A percentile compares a stretch with the other conserved stretches of the same genome.
phyloP scores from a whole-genome alignment of 495 filamentous ascomycete species.

The Penicillium atrosanguineum region DNA sequence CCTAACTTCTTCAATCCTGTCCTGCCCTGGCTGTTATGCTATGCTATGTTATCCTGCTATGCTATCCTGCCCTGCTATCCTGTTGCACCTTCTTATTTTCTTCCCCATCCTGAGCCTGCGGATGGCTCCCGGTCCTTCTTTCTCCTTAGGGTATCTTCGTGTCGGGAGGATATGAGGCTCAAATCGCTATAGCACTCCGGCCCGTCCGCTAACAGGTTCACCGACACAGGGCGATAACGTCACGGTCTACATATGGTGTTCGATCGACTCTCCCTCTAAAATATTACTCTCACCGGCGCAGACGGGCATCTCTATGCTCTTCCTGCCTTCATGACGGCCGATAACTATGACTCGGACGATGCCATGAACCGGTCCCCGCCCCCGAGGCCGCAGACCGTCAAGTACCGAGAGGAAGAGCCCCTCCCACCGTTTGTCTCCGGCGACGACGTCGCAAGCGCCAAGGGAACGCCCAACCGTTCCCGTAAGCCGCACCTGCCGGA shows the following conservation, averaged over 20 bases:
- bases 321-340: conserved; percentile 37
- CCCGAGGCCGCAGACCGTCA: conserved; percentile 17
- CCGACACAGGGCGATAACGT: neutral
- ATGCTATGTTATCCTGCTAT: neutral
- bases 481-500: conserved; percentile 38
- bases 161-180: neutral
- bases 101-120: neutral
- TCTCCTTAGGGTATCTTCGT: neutral
- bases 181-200: neutral
- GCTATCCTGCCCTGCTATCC: neutral
- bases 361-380: conserved; percentile 35
- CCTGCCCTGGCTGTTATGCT: too few relatives aligned
- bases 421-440: conserved; percentile 31
- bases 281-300: conserved; percentile 1
- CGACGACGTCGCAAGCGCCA: conserved; percentile 11
- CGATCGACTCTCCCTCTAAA: conserved; percentile 1
- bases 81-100: neutral
- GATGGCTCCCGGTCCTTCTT: neutral
- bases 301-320: conserved; percentile 35
- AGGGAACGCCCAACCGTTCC: conserved; percentile 31
- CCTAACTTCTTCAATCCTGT: too few relatives aligned
- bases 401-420: conserved; percentile 24
- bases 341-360: conserved; percentile 48
- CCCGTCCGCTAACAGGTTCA: neutral
- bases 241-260: conserved; percentile 5